phyloP scores from a whole-genome alignment of 306 rosid species.

The Prunus dulcis region DNA sequence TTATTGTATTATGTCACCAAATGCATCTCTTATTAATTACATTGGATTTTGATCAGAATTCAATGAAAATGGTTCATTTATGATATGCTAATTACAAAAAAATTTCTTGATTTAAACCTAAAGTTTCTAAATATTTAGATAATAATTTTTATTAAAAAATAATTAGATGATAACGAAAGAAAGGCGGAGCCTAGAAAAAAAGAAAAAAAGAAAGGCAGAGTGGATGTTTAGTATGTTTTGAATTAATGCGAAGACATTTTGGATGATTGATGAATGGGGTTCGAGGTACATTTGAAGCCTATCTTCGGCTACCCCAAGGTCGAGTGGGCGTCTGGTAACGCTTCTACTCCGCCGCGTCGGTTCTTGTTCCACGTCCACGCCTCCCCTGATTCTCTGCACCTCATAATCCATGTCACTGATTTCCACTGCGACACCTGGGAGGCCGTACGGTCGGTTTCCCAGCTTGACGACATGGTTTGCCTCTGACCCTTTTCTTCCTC shows the following conservation, averaged over 20 bases:
- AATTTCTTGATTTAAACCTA: too few relatives aligned
- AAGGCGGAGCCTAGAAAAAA: too few relatives aligned
- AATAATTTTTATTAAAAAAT: too few relatives aligned
- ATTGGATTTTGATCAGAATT: too few relatives aligned
- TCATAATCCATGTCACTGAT: conserved; percentile 57
- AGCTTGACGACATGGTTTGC: conserved; percentile 71
- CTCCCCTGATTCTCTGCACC: conserved; percentile 49
- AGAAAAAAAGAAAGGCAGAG: too few relatives aligned
- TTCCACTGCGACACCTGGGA: conserved; percentile 68
- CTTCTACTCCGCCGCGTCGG: conserved; percentile 24
- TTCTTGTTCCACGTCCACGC: conserved; percentile 59
- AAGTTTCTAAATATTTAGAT: too few relatives aligned
- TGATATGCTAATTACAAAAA: too few relatives aligned
- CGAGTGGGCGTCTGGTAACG: conserved; percentile 29
- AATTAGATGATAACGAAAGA: too few relatives aligned
- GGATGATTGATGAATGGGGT: conserved; percentile 26
- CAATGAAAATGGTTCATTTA: too few relatives aligned
- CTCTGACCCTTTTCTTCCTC: background rate
- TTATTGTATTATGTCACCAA: too few relatives aligned
- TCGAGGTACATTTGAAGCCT: conserved; percentile 51
- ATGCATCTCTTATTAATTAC: too few relatives aligned
- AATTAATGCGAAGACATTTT: too few relatives aligned
- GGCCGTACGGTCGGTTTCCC: conserved; percentile 51
- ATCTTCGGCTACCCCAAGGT: conserved; percentile 60
- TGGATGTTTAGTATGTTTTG: background rate